Evolutionary conservation across 2,329 filamentous ascomycete genomes (phyloP).

Genomic region (Aspergillus tamarii): DNA sequence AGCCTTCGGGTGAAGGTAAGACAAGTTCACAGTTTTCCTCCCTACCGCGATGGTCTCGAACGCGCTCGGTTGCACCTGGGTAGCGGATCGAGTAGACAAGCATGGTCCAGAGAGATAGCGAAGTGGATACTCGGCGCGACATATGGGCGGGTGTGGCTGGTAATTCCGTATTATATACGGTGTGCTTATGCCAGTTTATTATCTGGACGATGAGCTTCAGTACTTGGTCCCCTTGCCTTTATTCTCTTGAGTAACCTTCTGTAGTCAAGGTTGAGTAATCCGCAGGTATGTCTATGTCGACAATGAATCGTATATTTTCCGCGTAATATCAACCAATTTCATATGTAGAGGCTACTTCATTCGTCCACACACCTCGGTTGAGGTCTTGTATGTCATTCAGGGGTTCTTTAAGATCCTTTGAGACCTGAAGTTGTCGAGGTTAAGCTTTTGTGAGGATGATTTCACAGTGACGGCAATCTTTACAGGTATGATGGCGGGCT

Average conservation of each 20-base stretch:
- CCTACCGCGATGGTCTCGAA: neutral
- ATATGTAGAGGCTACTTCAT: too few species aligned
- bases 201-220: neutral
- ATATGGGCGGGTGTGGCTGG: neutral
- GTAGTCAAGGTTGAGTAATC: too few species aligned
- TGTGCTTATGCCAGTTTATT: neutral
- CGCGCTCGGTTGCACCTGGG: neutral
- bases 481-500: too few species aligned
- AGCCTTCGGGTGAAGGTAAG: constrained; percentile 23
- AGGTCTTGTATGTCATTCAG: too few species aligned
- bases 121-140: neutral
- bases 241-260: neutral
- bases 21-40: neutral
- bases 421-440: too few species aligned
- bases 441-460: too few species aligned
- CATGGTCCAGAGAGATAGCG: neutral
- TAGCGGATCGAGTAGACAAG: neutral
- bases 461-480: too few species aligned
- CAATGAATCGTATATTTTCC: too few species aligned
- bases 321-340: too few species aligned
- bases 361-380: too few species aligned
- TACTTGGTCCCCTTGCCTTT: neutral
- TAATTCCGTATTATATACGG: neutral
- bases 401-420: too few species aligned
- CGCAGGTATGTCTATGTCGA: too few species aligned